Conservation (phyloP, 176 grass and related monocot genomes). For the Phoenix roebelenii region DNA sequence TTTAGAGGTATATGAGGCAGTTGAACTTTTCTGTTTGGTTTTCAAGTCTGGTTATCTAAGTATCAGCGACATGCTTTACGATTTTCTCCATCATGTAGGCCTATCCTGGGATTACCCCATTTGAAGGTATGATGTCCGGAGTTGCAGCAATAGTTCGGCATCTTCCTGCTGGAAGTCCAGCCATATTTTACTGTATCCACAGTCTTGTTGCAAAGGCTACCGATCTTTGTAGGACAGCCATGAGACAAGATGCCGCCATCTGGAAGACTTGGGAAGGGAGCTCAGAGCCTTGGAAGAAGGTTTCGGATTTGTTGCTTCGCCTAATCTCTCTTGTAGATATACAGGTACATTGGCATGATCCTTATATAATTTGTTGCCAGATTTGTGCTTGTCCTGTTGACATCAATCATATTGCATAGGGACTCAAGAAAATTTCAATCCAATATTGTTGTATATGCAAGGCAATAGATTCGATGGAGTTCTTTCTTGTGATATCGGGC, state of each 20-base stretch:
- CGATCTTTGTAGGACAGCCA: slow-evolving; percentile 42
- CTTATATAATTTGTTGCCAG: background rate
- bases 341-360: slow-evolving; percentile 45
- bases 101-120: slow-evolving; percentile 64
- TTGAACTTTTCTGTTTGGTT: background rate
- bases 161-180: slow-evolving; percentile 66
- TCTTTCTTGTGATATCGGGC: no score
- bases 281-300: slow-evolving; percentile 75
- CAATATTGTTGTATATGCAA: no score
- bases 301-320: slow-evolving; percentile 56
- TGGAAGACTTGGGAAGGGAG: slow-evolving; percentile 95
- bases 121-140: slow-evolving; percentile 79
- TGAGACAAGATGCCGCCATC: slow-evolving; percentile 38
- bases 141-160: slow-evolving; percentile 61
- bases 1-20: slow-evolving; percentile 40
- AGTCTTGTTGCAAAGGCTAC: slow-evolving; percentile 52
- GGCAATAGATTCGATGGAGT: no score
- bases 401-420: background rate
- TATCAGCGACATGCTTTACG: no score
- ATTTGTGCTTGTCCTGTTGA: background rate
- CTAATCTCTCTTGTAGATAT: slow-evolving; percentile 86
- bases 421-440: background rate
- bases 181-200: slow-evolving; percentile 64
- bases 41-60: background rate
- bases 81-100: slow-evolving; percentile 29